phyloP scores from a whole-genome alignment of 305 asterid species.

The Solanum chacoense region DNA sequence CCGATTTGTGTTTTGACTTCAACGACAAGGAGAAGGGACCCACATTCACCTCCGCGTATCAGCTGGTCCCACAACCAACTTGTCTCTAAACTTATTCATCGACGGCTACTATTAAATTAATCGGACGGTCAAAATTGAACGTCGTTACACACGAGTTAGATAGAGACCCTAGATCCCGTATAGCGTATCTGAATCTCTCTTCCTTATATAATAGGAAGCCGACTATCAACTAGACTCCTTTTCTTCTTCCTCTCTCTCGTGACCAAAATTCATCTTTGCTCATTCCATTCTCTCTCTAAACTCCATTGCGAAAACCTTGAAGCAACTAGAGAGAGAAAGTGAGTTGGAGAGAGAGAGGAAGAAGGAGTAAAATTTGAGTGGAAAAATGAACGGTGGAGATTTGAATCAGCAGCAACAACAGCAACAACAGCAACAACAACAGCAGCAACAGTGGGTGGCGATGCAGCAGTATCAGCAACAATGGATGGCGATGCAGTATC shows the following conservation, averaged over 20 bases:
- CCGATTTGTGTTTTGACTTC: conserved; percentile 9
- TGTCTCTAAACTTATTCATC: conserved; percentile 1
- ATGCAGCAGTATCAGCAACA: conserved; percentile 54
- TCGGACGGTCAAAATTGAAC: conserved; percentile 17
- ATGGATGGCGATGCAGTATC: conserved; percentile 46
- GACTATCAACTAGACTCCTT: conserved; percentile 11
- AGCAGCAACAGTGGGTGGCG: conserved; percentile 34
- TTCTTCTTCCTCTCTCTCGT: conserved; percentile 4
- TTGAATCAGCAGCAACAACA: conserved; percentile 50
- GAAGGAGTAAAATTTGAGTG: conserved; percentile 10
- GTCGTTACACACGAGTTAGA: conserved; percentile 31
- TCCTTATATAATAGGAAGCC: conserved; percentile 21
- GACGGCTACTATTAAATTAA: conserved; percentile 15
- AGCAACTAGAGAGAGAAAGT: neutral
- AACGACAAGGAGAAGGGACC: conserved; percentile 14
- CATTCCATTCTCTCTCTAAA: conserved; percentile 12
- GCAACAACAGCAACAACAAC: conserved; percentile 17
- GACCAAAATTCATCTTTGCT: neutral
- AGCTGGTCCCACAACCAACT: conserved; percentile 20
- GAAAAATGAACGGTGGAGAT: conserved; percentile 67
- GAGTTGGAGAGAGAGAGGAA: conserved; percentile 2
- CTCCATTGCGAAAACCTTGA: neutral
- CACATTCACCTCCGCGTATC: conserved; percentile 30
- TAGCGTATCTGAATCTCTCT: neutral
- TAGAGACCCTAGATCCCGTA: conserved; percentile 45